phyloP scores from a whole-genome alignment of 345 rosid genomes.

The Ricinus communis region DNA sequence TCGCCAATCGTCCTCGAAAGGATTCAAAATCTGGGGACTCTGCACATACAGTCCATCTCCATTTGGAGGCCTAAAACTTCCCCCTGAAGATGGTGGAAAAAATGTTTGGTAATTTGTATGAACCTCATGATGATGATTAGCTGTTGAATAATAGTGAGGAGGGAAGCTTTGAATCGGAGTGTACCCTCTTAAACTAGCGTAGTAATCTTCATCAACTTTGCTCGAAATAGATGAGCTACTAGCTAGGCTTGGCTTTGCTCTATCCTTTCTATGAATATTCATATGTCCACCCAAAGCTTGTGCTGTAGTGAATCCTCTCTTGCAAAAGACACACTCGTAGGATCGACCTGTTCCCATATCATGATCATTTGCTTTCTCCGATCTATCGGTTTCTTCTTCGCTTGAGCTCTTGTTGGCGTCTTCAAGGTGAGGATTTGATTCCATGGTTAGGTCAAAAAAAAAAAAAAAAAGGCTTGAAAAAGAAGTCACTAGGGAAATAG shows the following conservation, averaged over 20 bases:
- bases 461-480: neutral
- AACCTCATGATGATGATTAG: slow-evolving; percentile 13
- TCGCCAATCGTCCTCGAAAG: slow-evolving; percentile 25
- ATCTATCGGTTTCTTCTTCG: slow-evolving; percentile 19
- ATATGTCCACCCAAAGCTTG: slow-evolving; percentile 36
- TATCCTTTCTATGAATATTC: slow-evolving; percentile 35
- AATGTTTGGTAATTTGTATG: slow-evolving; percentile 19
- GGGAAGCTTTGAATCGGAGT: slow-evolving; percentile 32
- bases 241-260: slow-evolving; percentile 19
- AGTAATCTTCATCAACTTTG: slow-evolving; percentile 27
- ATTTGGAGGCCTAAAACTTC: slow-evolving; percentile 22
- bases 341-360: slow-evolving; percentile 17
- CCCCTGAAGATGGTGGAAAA: slow-evolving; percentile 9
- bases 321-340: slow-evolving; percentile 32
- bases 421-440: slow-evolving; percentile 8
- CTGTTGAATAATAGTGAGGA: slow-evolving; percentile 17
- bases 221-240: slow-evolving; percentile 20
- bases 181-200: slow-evolving; percentile 21
- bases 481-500: neutral
- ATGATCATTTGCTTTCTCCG: slow-evolving; percentile 2
- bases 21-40: slow-evolving; percentile 27
- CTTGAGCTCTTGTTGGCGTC: slow-evolving; percentile 23
- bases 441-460: slow-evolving; percentile 7
- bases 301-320: slow-evolving; percentile 30
- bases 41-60: slow-evolving; percentile 28